Evolutionary conservation across 169 alveolate species (phyloP).

Genomic region (Cryptosporidium xiaoi): DNA sequence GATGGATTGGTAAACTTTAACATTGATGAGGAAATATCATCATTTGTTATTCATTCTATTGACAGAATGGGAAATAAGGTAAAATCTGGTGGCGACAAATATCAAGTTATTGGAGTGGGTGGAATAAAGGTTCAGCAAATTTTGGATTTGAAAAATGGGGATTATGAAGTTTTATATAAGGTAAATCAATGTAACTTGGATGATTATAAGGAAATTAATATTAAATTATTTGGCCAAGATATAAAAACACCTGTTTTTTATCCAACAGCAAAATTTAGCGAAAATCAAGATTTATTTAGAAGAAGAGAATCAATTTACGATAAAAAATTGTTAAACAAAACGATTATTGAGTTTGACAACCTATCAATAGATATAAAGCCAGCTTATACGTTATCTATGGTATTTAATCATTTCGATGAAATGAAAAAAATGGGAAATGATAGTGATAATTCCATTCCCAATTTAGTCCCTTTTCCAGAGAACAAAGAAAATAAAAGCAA

Average conservation of each 20-base stretch:
- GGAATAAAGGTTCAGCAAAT: slow-evolving; percentile 76
- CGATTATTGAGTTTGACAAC: slow-evolving; percentile 31
- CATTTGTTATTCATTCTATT: slow-evolving; percentile 37
- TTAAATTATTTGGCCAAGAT: slow-evolving; percentile 49
- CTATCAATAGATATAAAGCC: slow-evolving; percentile 65
- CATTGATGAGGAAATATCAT: slow-evolving; percentile 23
- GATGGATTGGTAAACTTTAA: slow-evolving; percentile 44
- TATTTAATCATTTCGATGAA: slow-evolving; percentile 52
- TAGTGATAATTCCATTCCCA: slow-evolving; percentile 27
- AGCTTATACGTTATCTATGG: slow-evolving; percentile 54
- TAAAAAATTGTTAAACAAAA: slow-evolving; percentile 25
- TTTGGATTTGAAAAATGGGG: slow-evolving; percentile 74
- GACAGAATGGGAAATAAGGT: slow-evolving; percentile 75
- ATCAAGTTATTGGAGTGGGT: slow-evolving; percentile 77
- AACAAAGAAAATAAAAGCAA: background rate
- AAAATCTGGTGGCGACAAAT: slow-evolving; percentile 74
- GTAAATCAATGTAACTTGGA: slow-evolving; percentile 47
- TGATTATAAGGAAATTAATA: slow-evolving; percentile 66
- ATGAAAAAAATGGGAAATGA: slow-evolving; percentile 73
- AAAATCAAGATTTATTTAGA: background rate
- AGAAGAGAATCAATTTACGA: background rate
- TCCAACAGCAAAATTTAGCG: slow-evolving; percentile 15
- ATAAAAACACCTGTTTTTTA: slow-evolving; percentile 66
- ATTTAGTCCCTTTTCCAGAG: slow-evolving; percentile 62
- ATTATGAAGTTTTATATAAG: slow-evolving; percentile 51